phyloP scores from a whole-genome alignment of 257 asterid genomes.

The Echium plantagineum region DNA sequence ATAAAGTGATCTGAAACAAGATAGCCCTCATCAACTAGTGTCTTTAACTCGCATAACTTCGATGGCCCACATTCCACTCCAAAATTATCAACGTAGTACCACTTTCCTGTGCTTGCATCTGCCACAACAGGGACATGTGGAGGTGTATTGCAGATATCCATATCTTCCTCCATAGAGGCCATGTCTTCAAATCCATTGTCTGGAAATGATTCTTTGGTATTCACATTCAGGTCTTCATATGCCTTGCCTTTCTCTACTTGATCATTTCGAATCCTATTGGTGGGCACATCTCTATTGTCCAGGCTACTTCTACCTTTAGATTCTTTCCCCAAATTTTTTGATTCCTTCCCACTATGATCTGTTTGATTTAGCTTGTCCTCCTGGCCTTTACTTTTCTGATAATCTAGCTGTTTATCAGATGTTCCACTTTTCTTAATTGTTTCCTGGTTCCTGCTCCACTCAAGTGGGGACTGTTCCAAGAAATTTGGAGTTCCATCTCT shows the following conservation, averaged over 20 bases:
- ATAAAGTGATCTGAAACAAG: slow-evolving; percentile 87
- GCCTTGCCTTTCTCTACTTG: slow-evolving; percentile 23
- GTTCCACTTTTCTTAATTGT: slow-evolving; percentile 40
- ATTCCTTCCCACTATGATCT: slow-evolving; percentile 40
- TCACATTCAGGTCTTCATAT: slow-evolving; percentile 27
- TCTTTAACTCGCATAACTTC: slow-evolving; percentile 61
- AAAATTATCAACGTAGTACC: slow-evolving; percentile 74
- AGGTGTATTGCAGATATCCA: slow-evolving; percentile 97
- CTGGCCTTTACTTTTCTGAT: slow-evolving; percentile 41
- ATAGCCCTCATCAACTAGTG: slow-evolving; percentile 69
- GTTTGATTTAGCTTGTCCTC: slow-evolving; percentile 48
- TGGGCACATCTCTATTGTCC: slow-evolving; percentile 27
- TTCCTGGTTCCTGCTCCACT: slow-evolving; percentile 45
- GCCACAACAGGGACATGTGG: slow-evolving; percentile 65
- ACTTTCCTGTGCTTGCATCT: slow-evolving; percentile 61
- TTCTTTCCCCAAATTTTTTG: slow-evolving; percentile 31
- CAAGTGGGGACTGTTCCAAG: slow-evolving; percentile 55
- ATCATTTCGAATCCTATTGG: slow-evolving; percentile 24
- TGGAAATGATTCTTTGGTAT: slow-evolving; percentile 32
- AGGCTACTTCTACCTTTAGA: slow-evolving; percentile 35
- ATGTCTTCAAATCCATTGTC: slow-evolving; percentile 62
- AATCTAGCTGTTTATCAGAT: slow-evolving; percentile 39
- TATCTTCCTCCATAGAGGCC: slow-evolving; percentile 96
- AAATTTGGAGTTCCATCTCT: slow-evolving; percentile 49
- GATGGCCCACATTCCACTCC: slow-evolving; percentile 90